phyloP scores from a whole-genome alignment of 192 early-diverging fungal genomes.

The Pilaira anomala region DNA sequence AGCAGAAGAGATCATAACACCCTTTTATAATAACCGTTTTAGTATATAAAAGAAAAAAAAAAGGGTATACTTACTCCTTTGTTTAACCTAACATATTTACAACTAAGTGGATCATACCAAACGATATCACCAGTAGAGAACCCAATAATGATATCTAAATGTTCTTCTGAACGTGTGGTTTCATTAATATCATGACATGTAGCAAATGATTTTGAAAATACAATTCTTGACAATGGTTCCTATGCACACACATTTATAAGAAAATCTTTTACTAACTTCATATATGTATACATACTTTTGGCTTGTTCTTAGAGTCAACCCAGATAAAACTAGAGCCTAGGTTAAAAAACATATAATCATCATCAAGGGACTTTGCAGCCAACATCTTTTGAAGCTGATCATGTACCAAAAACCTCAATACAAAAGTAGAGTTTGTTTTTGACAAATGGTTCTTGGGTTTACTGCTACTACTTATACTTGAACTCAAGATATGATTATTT shows the following conservation, averaged over 20 bases:
- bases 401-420: constrained; percentile 60
- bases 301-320: constrained; percentile 57
- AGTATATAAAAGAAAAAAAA: background rate
- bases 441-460: constrained; percentile 63
- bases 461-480: background rate
- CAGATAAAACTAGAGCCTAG: constrained; percentile 69
- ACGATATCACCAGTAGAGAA: constrained; percentile 76
- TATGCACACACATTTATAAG: background rate
- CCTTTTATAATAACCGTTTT: no score
- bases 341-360: constrained; percentile 72
- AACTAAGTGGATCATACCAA: constrained; percentile 84
- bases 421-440: constrained; percentile 71
- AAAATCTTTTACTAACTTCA: background rate
- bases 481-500: constrained; percentile 2
- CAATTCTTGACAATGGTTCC: constrained; percentile 77
- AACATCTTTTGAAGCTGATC: constrained; percentile 62
- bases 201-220: constrained; percentile 74
- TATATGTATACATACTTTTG: constrained; percentile 38
- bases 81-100: constrained; percentile 85
- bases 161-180: constrained; percentile 58
- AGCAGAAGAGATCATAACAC: constrained; percentile 59
- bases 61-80: constrained; percentile 54
- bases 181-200: constrained; percentile 87
- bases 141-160: constrained; percentile 86
- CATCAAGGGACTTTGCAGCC: constrained; percentile 43